phyloP scores from a whole-genome alignment of 805 yeast genomes.

The Osmozyma mogii region DNA sequence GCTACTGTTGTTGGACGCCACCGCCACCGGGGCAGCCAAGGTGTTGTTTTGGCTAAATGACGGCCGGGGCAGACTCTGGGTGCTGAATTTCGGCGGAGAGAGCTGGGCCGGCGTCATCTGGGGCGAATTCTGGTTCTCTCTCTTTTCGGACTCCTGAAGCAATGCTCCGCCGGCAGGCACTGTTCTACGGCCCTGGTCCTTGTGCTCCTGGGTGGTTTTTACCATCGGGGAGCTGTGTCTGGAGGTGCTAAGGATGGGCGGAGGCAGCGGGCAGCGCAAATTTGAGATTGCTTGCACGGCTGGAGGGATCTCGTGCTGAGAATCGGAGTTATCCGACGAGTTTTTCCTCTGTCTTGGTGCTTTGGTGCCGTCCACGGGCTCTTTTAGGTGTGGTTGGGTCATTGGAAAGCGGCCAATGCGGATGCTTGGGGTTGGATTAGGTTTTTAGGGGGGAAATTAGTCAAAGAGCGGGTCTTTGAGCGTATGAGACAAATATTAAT shows the following conservation, averaged over 20 bases:
- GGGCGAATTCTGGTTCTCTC: conserved; percentile 8
- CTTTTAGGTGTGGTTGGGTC: too few species aligned
- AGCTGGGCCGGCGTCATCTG: not conserved
- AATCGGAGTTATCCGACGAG: not conserved
- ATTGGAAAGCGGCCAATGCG: not conserved
- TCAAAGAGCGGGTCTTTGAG: not conserved
- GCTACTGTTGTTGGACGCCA: not conserved
- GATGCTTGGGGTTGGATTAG: conserved; percentile 3
- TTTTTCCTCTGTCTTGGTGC: not conserved
- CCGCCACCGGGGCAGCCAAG: not conserved
- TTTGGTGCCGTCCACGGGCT: too few species aligned
- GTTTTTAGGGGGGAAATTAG: not conserved
- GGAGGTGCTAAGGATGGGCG: conserved; percentile 45
- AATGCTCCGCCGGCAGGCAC: conserved; percentile 42
- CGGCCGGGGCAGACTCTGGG: not conserved
- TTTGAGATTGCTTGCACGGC: conserved; percentile 51
- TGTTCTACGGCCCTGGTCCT: conserved; percentile 15
- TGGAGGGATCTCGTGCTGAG: conserved; percentile 29
- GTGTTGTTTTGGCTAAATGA: too few species aligned
- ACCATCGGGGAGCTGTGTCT: conserved; percentile 2
- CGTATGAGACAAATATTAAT: too few species aligned
- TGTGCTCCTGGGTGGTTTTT: not conserved
- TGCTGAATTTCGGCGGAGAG: not conserved
- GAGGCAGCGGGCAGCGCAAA: conserved; percentile 65
- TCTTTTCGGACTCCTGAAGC: conserved; percentile 17